Percentiles rank a stretch among this genome's conserved stretches.
Evolutionary conservation across 2,329 filamentous ascomycete species (phyloP).

Genomic region (Colletotrichum sansevieriae): DNA sequence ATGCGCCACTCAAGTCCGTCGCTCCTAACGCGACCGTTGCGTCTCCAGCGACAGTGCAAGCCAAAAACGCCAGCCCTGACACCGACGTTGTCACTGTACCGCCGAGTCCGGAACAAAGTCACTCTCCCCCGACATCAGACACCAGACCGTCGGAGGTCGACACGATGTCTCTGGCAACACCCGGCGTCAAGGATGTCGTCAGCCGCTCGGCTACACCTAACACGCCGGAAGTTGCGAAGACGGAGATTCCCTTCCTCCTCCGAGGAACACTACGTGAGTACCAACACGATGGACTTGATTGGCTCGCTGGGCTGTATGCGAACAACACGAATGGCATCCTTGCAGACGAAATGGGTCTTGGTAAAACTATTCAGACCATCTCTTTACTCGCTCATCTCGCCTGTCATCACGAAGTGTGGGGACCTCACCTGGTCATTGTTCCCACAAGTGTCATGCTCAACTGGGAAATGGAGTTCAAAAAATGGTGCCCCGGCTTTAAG

Average conservation of each 20-base stretch:
- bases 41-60: constrained; percentile 40
- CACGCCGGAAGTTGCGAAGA: constrained; percentile 62
- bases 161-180: constrained; percentile 47
- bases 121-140: constrained; percentile 63
- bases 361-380: constrained; percentile 98
- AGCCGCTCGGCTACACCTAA: constrained; percentile 51
- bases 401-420: constrained; percentile 91
- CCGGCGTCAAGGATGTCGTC: constrained; percentile 43
- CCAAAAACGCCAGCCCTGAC: constrained; percentile 55
- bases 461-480: constrained; percentile 99
- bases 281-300: constrained; percentile 96
- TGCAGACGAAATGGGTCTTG: constrained; percentile 98
- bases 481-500: constrained; percentile 98
- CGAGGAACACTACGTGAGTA: constrained; percentile 94
- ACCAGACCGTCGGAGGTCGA: constrained; percentile 65
- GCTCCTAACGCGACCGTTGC: constrained; percentile 44
- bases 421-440: constrained; percentile 94
- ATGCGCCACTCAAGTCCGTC: constrained; percentile 40
- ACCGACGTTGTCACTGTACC: constrained; percentile 59
- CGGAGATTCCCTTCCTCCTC: constrained; percentile 83
- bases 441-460: constrained; percentile 99
- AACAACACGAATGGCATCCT: constrained; percentile 96
- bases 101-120: constrained; percentile 59
- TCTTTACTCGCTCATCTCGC: constrained; percentile 92
- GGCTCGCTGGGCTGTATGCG: constrained; percentile 92